A percentile compares a stretch with the other conserved stretches of the same genome.
Conservation (phyloP, 1,284 basidiomycete genomes). For the Ganoderma lucidum region DNA sequence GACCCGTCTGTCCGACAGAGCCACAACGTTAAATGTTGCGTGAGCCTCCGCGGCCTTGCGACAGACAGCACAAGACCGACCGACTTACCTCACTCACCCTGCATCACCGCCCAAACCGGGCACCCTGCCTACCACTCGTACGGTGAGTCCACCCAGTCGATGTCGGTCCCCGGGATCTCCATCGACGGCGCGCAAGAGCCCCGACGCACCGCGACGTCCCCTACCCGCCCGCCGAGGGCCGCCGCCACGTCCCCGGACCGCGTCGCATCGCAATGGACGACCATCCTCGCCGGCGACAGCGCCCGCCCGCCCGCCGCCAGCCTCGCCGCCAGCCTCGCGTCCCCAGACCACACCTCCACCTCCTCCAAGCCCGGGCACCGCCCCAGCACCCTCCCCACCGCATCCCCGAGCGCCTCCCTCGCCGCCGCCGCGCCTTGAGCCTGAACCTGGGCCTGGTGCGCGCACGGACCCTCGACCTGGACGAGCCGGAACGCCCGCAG, state of each 20-base stretch:
- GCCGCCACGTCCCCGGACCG: background rate
- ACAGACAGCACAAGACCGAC: background rate
- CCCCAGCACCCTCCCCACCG: background rate
- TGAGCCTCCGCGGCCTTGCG: background rate
- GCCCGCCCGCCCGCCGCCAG: constrained; percentile 3
- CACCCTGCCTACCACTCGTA: constrained; percentile 14
- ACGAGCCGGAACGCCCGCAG: constrained; percentile 8
- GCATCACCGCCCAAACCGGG: background rate
- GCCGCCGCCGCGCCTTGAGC: background rate
- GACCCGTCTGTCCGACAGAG: background rate
- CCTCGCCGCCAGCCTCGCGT: constrained; percentile 3
- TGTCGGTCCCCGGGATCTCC: constrained; percentile 5
- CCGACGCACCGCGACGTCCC: constrained; percentile 2
- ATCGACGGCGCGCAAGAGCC: constrained; percentile 9
- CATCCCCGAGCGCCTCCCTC: background rate
- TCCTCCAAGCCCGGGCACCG: background rate
- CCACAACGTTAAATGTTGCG: background rate
- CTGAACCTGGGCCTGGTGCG: background rate
- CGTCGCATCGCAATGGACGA: background rate
- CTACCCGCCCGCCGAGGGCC: too few species aligned
- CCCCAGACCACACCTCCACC: constrained; percentile 5
- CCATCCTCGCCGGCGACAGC: background rate
- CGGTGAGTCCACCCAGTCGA: constrained; percentile 5
- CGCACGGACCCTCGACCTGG: background rate
- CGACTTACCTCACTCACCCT: background rate